Evolutionary conservation across 2,329 filamentous ascomycete species (phyloP).

Genomic region (Hypoxylon sp.): DNA sequence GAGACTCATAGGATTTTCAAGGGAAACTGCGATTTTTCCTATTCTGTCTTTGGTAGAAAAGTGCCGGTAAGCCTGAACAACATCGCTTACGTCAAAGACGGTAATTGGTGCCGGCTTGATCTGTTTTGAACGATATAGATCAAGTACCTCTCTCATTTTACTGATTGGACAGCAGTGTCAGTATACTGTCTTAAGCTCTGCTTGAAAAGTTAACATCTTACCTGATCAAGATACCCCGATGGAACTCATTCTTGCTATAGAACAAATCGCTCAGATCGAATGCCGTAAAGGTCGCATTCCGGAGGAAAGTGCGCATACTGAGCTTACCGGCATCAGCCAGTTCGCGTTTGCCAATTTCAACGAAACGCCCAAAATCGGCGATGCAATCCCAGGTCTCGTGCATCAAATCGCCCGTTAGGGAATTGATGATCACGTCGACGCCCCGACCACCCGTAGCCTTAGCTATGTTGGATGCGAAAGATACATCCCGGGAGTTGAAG

Average conservation of each 20-base stretch:
- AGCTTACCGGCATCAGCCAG: slow-evolving; percentile 55
- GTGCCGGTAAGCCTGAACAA: slow-evolving; percentile 33
- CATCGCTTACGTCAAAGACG: slow-evolving; percentile 23
- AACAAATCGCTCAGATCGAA: slow-evolving; percentile 55
- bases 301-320: slow-evolving; percentile 58
- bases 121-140: slow-evolving; percentile 36
- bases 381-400: slow-evolving; percentile 55
- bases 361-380: slow-evolving; percentile 58
- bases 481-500: slow-evolving; percentile 52
- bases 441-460: slow-evolving; percentile 20
- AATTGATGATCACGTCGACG: slow-evolving; percentile 61
- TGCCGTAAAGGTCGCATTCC: slow-evolving; percentile 58
- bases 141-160: slow-evolving; percentile 23
- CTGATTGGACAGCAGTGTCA: slow-evolving; percentile 1
- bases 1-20: slow-evolving; percentile 17
- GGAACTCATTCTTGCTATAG: slow-evolving; percentile 22
- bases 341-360: slow-evolving; percentile 60
- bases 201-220: not conserved
- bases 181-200: slow-evolving; percentile 4
- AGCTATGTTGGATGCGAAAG: slow-evolving; percentile 50
- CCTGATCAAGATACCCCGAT: slow-evolving; percentile 11
- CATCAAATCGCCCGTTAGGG: slow-evolving; percentile 58
- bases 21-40: slow-evolving; percentile 41
- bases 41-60: slow-evolving; percentile 38
- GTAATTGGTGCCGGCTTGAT: slow-evolving; percentile 13